These are phyloP conservation scores for Populus ilicifolia DNA, from an alignment of 345 rosid species.

Conservation along the genomic window DNA sequence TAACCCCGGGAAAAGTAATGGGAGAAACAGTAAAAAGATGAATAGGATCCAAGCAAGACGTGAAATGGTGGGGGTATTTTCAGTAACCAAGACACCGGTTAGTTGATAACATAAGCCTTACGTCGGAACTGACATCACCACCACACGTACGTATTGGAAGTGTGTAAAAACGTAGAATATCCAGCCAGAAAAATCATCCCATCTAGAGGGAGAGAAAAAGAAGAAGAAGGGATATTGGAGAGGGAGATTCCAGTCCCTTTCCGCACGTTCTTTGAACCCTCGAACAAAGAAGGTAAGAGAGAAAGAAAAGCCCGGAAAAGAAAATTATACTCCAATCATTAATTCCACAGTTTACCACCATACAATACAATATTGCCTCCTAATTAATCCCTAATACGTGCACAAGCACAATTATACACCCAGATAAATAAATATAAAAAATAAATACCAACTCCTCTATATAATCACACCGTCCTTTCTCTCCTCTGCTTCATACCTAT, in stretches of 20 bases:
- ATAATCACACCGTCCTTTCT: background rate
- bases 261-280: background rate
- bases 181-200: background rate
- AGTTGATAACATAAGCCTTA: conserved; percentile 15
- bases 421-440: background rate
- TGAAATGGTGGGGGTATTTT: background rate
- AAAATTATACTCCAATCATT: background rate
- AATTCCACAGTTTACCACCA: background rate
- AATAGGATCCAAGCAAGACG: background rate
- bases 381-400: background rate
- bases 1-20: background rate
- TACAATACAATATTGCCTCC: background rate
- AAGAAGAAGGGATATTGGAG: background rate
- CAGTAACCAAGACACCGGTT: background rate
- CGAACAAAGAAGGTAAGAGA: background rate
- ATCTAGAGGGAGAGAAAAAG: background rate
- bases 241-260: background rate
- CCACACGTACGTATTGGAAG: too few species aligned
- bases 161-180: background rate
- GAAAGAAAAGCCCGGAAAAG: background rate
- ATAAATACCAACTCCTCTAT: background rate
- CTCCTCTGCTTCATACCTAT: background rate
- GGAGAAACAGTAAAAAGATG: background rate
- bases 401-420: background rate
- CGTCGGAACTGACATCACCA: conserved; percentile 19